Percentiles rank a stretch among this genome's conserved stretches.
Evolutionary conservation across 169 alveolate genomes (phyloP).

Genomic region (Eimeria zaria): DNA sequence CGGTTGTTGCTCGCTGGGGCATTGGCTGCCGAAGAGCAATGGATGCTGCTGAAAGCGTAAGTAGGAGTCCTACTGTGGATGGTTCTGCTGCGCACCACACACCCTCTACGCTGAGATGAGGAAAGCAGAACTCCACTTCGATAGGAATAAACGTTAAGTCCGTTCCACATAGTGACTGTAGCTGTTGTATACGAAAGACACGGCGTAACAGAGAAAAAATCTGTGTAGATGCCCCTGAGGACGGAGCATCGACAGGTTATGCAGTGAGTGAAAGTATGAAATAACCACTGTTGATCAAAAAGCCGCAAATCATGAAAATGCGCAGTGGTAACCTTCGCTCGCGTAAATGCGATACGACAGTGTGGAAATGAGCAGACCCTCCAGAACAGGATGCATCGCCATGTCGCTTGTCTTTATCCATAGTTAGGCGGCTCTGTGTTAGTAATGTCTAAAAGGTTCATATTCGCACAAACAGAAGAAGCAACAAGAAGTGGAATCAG

Average conservation of each 20-base stretch:
- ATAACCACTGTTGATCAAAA: neutral
- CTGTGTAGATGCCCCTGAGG: neutral
- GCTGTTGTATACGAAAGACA: neutral
- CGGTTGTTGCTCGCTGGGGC: neutral
- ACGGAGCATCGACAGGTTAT: neutral
- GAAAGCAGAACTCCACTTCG: neutral
- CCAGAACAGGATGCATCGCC: neutral
- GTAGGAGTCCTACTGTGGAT: neutral
- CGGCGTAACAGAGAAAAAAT: neutral
- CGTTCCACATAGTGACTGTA: neutral
- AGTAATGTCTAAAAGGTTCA: too few species aligned
- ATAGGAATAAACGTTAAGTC: neutral
- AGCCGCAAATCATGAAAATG: neutral
- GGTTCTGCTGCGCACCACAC: neutral
- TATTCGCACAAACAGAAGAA: neutral
- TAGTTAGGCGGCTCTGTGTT: neutral
- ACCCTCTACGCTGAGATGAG: neutral
- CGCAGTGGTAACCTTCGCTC: neutral
- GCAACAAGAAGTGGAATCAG: neutral
- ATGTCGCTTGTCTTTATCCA: neutral
- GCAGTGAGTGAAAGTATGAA: neutral
- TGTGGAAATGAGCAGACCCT: neutral
- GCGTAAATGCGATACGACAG: neutral
- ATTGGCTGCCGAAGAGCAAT: neutral
- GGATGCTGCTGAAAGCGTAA: neutral